Evolutionary conservation across 176 grass and related monocot species (phyloP).

Genomic region (Pontederia crassipes): DNA sequence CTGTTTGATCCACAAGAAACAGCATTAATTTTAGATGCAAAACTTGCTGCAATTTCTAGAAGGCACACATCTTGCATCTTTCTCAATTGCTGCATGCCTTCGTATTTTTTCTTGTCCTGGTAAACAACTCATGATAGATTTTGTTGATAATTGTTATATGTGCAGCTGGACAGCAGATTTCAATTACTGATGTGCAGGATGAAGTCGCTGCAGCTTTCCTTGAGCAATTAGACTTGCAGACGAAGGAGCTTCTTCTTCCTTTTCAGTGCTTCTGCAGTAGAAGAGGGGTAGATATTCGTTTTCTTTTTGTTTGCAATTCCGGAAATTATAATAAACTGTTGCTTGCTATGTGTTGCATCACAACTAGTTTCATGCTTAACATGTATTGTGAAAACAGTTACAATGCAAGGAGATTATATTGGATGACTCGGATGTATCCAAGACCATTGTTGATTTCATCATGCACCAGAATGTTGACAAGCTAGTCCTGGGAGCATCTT

Average conservation of each 20-base stretch:
- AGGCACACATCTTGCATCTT: too few species aligned
- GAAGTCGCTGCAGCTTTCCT: too few species aligned
- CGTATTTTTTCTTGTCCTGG: too few species aligned
- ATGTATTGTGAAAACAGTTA: not conserved
- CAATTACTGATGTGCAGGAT: too few species aligned
- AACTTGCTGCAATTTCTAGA: too few species aligned
- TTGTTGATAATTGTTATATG: too few species aligned
- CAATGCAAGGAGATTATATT: not conserved
- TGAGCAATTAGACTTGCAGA: not conserved
- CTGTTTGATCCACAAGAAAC: too few species aligned
- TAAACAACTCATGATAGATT: too few species aligned
- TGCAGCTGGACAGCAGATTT: too few species aligned
- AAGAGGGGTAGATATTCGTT: not conserved
- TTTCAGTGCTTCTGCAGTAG: slow-evolving; percentile 1
- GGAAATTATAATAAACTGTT: not conserved
- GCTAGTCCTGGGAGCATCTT: slow-evolving; percentile 3
- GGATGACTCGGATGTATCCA: not conserved
- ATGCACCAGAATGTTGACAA: not conserved
- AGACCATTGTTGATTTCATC: slow-evolving; percentile 1
- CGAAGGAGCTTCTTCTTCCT: slow-evolving; percentile 2
- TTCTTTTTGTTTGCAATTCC: not conserved
- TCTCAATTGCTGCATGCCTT: too few species aligned
- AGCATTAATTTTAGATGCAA: too few species aligned
- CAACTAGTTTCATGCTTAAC: not conserved
- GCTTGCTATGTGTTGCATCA: not conserved